Conservation (phyloP, 2,329 filamentous ascomycete species). For the Colletotrichum sp. region DNA sequence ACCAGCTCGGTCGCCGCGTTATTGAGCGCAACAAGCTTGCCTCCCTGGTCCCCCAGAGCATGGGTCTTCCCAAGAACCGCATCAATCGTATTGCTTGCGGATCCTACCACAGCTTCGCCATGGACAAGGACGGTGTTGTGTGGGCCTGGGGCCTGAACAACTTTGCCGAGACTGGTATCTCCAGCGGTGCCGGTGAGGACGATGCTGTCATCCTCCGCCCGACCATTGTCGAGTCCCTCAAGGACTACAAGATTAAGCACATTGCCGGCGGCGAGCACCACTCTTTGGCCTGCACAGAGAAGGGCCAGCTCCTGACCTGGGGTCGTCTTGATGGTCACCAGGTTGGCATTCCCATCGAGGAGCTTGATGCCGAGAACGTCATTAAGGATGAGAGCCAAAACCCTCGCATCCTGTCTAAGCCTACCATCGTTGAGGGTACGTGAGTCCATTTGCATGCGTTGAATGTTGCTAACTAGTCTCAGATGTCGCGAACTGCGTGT, state of each 20-base stretch:
- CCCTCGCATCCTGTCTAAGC: constrained; percentile 74
- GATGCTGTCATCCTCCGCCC: constrained; percentile 77
- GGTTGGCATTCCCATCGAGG: constrained; percentile 60
- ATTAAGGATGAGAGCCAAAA: constrained; percentile 68
- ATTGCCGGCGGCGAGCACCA: constrained; percentile 77
- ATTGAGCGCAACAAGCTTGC: constrained; percentile 66
- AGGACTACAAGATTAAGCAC: constrained; percentile 65
- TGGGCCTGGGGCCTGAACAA: constrained; percentile 89
- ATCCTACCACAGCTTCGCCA: constrained; percentile 82
- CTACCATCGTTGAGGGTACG: constrained; percentile 64
- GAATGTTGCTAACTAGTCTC: constrained; percentile 5
- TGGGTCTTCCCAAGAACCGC: constrained; percentile 65
- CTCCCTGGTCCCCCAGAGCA: constrained; percentile 67
- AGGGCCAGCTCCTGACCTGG: constrained; percentile 65
- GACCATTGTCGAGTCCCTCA: constrained; percentile 68
- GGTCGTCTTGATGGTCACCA: constrained; percentile 62
- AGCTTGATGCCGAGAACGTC: constrained; percentile 61
- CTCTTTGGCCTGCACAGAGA: constrained; percentile 65
- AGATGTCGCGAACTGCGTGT: constrained; percentile 59
- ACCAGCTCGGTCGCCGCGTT: constrained; percentile 64
- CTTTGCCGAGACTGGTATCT: constrained; percentile 76
- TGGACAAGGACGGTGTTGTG: constrained; percentile 72
- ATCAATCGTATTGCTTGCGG: constrained; percentile 70
- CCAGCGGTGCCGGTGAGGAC: constrained; percentile 67
- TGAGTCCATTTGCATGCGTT: not conserved